Evolutionary conservation across 257 asterid species (phyloP), one percentile per base, ranked within the genome.

Genomic region (Hygrophila difformis): DNA sequence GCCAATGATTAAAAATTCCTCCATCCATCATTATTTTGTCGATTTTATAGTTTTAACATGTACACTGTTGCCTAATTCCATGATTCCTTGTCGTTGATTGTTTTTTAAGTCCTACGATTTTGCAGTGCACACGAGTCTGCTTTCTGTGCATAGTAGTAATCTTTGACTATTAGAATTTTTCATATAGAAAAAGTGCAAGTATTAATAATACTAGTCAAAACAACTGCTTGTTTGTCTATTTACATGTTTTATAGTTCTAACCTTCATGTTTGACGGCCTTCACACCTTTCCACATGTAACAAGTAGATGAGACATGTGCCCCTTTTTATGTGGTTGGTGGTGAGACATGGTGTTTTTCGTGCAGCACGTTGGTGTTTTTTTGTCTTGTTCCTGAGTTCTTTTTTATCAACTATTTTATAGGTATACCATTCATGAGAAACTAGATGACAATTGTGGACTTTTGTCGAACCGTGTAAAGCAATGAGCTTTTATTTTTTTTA

Each of bases 171-270:
- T 28, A 37, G 1, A 36, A 23, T 36, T 11, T 18, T 8, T 15
- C 36, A 3, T 26, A 26, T 26, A 26, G 8, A 26, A 26, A 26
- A 26, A 3, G 8, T 6, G 12, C 36, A 1, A 39, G 8, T 15
- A 18, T 21, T 22, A 19, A n/a, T n/a, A n/a, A n/a, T n/a, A n/a
- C 24, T 26, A 21, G 55, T 53, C 66, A 61, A 45, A 39, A 60
- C 9, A 36, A 34, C 15, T 16, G 18, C 50, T 18, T 26, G 8
- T 26, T 3, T 26, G 31, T 8, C 31, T 8, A 26, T 26, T 13
- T 22, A 20, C 12, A 12, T 5, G 49, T 34, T n/a, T 21, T 29
- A 20, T 6, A 19, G 22, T 22, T 36, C 45, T 20, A 39, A 18
- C 15, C 12, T 41, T 15, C 16, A 29, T 21, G 6, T 48, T 20